Evolutionary conservation across 2,329 filamentous ascomycete genomes (phyloP).

Genomic region (Metarhizium humberi): DNA sequence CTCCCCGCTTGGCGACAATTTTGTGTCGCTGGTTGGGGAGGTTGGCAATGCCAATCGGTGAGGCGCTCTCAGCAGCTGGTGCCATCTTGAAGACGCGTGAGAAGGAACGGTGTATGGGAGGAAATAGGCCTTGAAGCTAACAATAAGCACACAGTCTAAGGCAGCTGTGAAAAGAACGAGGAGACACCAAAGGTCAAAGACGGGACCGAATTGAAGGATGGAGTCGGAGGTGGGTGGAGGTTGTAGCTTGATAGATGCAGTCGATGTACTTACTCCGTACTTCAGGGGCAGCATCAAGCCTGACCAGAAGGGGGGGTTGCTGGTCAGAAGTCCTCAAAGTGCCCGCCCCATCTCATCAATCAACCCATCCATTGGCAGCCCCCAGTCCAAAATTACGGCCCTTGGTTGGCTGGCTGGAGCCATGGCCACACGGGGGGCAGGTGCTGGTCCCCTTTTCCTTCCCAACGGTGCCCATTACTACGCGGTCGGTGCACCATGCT

Average conservation of each 20-base stretch:
- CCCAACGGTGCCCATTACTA: constrained; percentile 7
- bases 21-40: constrained; percentile 67
- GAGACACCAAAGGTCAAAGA: constrained; percentile 3
- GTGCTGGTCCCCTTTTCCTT: constrained; percentile 12
- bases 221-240: constrained; percentile 7
- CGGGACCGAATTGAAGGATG: constrained; percentile 6
- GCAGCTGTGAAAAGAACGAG: constrained; percentile 4
- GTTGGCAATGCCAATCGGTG: constrained; percentile 66
- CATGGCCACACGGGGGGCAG: not conserved
- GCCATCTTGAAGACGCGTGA: constrained; percentile 38
- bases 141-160: constrained; percentile 5
- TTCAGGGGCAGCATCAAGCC: constrained; percentile 20
- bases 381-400: constrained; percentile 19
- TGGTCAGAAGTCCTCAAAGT: constrained; percentile 1
- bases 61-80: constrained; percentile 50
- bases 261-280: constrained; percentile 14
- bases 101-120: constrained; percentile 3
- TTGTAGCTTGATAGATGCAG: constrained; percentile 2
- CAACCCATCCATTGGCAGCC: not conserved
- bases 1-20: constrained; percentile 76
- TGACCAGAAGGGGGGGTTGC: constrained; percentile 13
- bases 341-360: not conserved
- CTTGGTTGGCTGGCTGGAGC: constrained; percentile 8
- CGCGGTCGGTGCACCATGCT: constrained; percentile 13
- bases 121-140: not conserved